Base-by-base conservation (phyloP, 1,139 yeast genomes). In the Pichia sp. region DNA sequence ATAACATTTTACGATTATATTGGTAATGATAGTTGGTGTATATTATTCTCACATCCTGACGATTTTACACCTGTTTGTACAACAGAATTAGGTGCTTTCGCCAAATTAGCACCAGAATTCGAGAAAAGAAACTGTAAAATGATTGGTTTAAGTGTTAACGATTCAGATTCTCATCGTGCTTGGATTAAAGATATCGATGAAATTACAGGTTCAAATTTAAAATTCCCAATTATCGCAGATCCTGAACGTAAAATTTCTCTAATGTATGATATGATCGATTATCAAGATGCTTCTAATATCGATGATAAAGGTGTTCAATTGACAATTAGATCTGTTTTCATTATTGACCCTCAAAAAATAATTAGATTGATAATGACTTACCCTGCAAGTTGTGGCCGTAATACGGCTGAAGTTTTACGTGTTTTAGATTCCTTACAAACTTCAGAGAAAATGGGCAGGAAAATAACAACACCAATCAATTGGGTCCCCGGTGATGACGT, bases 21-120 rank as follows among this genome's bases (percentile, higher is more conserved):
- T 47, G 88, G 85, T 35, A 23, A 33, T 6, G 77, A 77, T 62
- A 66, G 74, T 45, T 84, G 95, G 94, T 80, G 76, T 43, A 75
- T 84, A 44, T 71, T 84, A 54, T 84, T 84, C 67, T 79, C 89
- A 31, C 94, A 84, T 64, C 94, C 95, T 48, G 93, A 79, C 58
- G 93, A 83, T 59, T 83, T 79, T 69, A 84, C 95, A 38, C 94
- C 94, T 41, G 91, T 84, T 40, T 84, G 95, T 67, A 84, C 94
- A 52, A 84, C 94, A 45, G 95, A 84, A 68, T 72, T 84, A 51
- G 94, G 94, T 49, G 94, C 93, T 10, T 83, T 84, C 56, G 88
- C 91, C 55, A 77, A 80, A 61, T 71, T 84, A 59, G 84, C 82
- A 66, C 85, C 85, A 36, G 93, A 84, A 64, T 84, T 84, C 61